Evolutionary conservation across 768 basidiomycete genomes (phyloP), one percentile per base, ranked within the genome.

Genomic region (Roridomyces roridus): DNA sequence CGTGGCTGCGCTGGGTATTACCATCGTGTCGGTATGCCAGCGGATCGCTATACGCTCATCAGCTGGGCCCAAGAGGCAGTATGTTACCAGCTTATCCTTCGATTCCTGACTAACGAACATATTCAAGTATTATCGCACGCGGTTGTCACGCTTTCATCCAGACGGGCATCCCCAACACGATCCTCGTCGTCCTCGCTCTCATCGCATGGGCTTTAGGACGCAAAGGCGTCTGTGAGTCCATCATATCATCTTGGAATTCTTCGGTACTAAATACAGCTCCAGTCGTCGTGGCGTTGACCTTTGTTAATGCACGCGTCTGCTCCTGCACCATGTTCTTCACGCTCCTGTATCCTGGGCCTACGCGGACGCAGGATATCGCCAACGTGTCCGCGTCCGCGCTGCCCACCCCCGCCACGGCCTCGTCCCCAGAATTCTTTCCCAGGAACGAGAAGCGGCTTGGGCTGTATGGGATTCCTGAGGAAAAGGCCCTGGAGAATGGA

Each of bases 271-370:
- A 14, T 6, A 7, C 14, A 31, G 6, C 7, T 15, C 4, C 17
- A 61, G 55, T 51, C 35, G 51, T 61, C 17, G 41, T 61, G 18
- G 60, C 40, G 26, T 51, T 61, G 9, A 51, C 51, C 39, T 56
- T 56, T 36, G 8, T 61, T n/a, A 49, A 61, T 23, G 50, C 60
- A 17, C 55, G 60, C 6, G 39, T 57, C 31, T 61, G 57, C 46
- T 56, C 60, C 14, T 52, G 49, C 55, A 61, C 55, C 25, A 56
- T 61, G 60, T 21, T 61, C 26, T 49, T 55, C 35, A 26, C 39
- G 0, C 46, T 61, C 4, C 45, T 39, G n/a, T 35, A 57, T 26
- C 54, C 60, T 20, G 21, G n/a, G 23, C 50, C 51, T 3, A 20
- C 35, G 25, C 50, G 51, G 24, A 28, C 15, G 5, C 21, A 53